Base-by-base conservation (phyloP, 768 basidiomycete genomes). In the Auriscalpium microsporum region DNA sequence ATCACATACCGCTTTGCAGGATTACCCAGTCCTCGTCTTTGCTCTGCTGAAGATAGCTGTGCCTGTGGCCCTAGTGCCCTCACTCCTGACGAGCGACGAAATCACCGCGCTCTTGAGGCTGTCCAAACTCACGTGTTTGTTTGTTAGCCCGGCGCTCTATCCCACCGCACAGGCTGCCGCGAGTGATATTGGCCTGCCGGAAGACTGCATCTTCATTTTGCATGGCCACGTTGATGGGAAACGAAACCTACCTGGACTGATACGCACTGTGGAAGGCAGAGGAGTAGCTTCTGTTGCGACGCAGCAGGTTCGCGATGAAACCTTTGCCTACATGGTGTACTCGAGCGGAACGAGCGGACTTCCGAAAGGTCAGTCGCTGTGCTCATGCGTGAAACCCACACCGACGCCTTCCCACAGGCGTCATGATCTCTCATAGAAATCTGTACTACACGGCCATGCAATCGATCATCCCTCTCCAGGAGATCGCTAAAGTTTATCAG, bases 331-430 rank as follows among this genome's bases (percentile, higher is more conserved):
- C 64, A 71, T 90, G 3, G 71, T 84, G 0, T 87, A 87, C 63
- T 90, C 87, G 0, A 89, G 87, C 61, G 87, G 87, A 21, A 90
- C 88, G 0, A 88, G 78, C 56, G 87, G 88, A 0, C 69, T 83
- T 4, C 86, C 87, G 0, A 90, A 90, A 78, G 86, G 86, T 82
- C 23, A 8, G 54, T 40, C 6, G 10, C 10, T n/a, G 16, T 33
- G 28, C 44, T 47, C 28, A 5, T 28, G 28, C 28, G 28, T 28
- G 7, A 1, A 28, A 28, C 28, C 7, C 28, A 4, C 28, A 7
- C 28, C 28, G 28, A 28, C 28, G 28, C 28, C 28, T 28, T 10
- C 28, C 37, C 35, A 37, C 44, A 87, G 86, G 78, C 8, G 82
- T 87, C n/a, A 84, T 82, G 84, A 78, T 86, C 28, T 80, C 86